These are phyloP conservation scores for Colletotrichum cordylinicola DNA, from an alignment of 2,329 filamentous ascomycete genomes.

Conservation along the genomic window DNA sequence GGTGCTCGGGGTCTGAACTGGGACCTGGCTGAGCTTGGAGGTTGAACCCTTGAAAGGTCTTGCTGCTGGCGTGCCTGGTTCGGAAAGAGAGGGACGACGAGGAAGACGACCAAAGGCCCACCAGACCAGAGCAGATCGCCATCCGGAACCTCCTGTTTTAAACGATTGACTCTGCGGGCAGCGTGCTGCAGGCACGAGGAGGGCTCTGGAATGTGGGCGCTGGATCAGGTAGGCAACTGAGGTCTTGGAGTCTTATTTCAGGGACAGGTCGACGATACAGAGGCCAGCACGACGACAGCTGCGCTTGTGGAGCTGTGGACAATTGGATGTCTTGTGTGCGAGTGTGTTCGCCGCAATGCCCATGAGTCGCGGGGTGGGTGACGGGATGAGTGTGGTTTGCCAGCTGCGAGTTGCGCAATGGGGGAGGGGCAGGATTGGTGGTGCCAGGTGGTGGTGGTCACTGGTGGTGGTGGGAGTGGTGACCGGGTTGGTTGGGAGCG, in stretches of 20 bases:
- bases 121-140: background rate
- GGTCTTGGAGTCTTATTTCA: background rate
- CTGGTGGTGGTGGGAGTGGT: background rate
- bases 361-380: background rate
- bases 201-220: conserved; percentile 12
- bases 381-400: background rate
- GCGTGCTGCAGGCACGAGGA: conserved; percentile 14
- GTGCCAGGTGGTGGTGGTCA: background rate
- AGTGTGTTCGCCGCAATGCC: background rate
- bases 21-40: background rate
- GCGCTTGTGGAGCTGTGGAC: background rate
- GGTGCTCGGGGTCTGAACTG: background rate
- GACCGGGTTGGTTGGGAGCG: background rate
- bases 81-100: background rate
- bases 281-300: background rate
- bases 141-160: conserved; percentile 21
- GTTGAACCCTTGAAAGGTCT: background rate
- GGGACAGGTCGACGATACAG: background rate
- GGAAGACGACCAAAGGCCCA: background rate
- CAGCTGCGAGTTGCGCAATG: background rate
- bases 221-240: background rate
- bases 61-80: background rate
- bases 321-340: background rate
- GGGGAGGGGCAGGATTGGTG: background rate
- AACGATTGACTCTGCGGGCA: conserved; percentile 3